Percentiles rank a stretch among this genome's conserved stretches.
These are phyloP conservation scores for Agapanthus africanus DNA, from an alignment of 106 monocot genomes.

Conservation along the genomic window DNA sequence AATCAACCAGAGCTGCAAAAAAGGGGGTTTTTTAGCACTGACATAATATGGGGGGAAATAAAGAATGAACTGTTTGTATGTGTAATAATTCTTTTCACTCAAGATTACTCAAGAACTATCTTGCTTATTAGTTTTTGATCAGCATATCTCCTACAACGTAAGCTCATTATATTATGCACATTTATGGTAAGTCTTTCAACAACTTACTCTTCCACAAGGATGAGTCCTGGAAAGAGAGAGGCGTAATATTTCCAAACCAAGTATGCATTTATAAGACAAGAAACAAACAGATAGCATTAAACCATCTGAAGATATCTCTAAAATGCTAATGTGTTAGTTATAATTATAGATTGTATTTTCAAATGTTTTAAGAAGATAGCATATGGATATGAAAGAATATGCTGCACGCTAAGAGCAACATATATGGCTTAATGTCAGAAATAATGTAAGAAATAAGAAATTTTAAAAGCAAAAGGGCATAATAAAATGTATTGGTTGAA, in stretches of 20 bases:
- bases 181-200: background rate
- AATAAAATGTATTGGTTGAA: background rate
- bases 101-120: no score
- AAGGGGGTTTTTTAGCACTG: conserved; percentile 4
- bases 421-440: background rate
- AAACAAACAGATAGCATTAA: background rate
- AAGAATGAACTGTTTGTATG: background rate
- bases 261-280: background rate
- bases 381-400: background rate
- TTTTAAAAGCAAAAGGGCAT: conserved; percentile 1
- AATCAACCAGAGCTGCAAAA: conserved; percentile 51
- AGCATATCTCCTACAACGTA: background rate
- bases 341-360: background rate
- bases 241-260: background rate
- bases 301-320: background rate
- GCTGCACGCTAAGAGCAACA: background rate
- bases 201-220: background rate
- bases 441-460: background rate
- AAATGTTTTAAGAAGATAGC: background rate
- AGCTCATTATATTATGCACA: background rate
- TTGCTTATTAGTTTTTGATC: background rate
- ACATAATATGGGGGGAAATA: background rate
- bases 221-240: background rate
- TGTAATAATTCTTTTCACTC: background rate
- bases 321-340: background rate